Evolutionary conservation across 1,284 basidiomycete species (phyloP), one percentile per base, ranked within the genome.

Genomic region (Sanghuangporus baumii): DNA sequence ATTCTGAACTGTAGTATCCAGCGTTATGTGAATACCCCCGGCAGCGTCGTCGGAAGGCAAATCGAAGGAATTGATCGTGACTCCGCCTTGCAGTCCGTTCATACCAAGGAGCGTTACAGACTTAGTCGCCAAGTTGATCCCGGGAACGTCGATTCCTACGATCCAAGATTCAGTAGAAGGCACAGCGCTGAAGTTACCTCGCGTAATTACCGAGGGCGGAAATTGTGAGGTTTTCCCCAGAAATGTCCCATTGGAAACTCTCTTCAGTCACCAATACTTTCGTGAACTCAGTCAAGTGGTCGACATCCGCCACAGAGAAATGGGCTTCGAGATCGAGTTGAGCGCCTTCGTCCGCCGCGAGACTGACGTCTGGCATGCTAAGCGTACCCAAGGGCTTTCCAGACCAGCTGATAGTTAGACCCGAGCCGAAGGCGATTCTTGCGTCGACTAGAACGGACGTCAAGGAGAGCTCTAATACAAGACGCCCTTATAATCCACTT

Each of bases 191-290:
- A n/a, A 40, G 20, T 7, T 11, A 31, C 48, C 26, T 31, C 26
- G 26, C 3, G 26, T 57, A 69, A 75, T 59, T 67, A 81, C 84
- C 85, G 50, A 88, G 75, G 9, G 84, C 83, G 55, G 73, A 76
- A 37, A 87, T 85, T 81, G 57, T 82, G 43, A 92, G 72, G 68
- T 88, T 87, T 43, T 85, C 78, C n/a, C 83, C 86, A 16, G 82
- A 78, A 67, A 93, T 91, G 37, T 81, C 78, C 89, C 90, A 93
- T 18, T 85, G 81, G 69, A 93, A 93, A 12, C 80, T 82, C 67
- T 87, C 85, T 66, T 86, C 75, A 0, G 83, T 89, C 5, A 93
- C 77, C 61, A 91, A 73, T 18, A 76, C 74, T 76, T 83, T 84
- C 0, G 89, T 89, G 71, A 92, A 92, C 38, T 80, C 79, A 31